Conservation (phyloP, 73 alveolate genomes). For the Paramecium octaurelia region DNA sequence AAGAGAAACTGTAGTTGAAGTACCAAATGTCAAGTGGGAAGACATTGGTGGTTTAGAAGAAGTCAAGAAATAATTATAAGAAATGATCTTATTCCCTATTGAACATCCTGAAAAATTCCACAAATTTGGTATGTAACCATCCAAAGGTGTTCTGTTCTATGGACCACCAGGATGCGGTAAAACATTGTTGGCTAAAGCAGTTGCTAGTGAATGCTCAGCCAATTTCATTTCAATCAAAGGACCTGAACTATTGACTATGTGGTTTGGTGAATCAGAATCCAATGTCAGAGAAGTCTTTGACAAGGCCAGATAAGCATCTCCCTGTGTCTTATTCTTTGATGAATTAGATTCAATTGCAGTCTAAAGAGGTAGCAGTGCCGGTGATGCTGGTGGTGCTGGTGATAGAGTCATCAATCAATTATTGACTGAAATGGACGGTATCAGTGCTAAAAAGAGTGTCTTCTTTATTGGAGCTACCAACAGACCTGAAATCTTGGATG, state of each 20-base stretch:
- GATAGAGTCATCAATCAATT: conserved; percentile 95
- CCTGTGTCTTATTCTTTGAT: conserved; percentile 89
- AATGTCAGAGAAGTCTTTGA: conserved; percentile 88
- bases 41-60: conserved; percentile 99
- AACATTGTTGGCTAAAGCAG: conserved; percentile 74
- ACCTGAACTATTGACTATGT: conserved; percentile 74
- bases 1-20: conserved; percentile 92
- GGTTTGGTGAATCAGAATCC: conserved; percentile 86
- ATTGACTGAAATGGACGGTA: conserved; percentile 97
- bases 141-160: conserved; percentile 70
- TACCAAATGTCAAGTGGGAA: conserved; percentile 97
- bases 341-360: conserved; percentile 87
- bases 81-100: conserved; percentile 96
- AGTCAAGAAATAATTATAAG: conserved; percentile 90
- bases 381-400: conserved; percentile 97
- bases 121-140: conserved; percentile 79
- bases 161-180: conserved; percentile 77
- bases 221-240: conserved; percentile 84
- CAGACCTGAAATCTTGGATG: conserved; percentile 94
- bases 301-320: conserved; percentile 87
- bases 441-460: conserved; percentile 94
- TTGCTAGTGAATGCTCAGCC: conserved; percentile 84
- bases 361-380: conserved; percentile 76
- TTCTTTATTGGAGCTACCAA: conserved; percentile 97
- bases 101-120: conserved; percentile 94